Evolutionary conservation across 768 basidiomycete genomes (phyloP).

Genomic region (Phanerodontia chrysosporium): DNA sequence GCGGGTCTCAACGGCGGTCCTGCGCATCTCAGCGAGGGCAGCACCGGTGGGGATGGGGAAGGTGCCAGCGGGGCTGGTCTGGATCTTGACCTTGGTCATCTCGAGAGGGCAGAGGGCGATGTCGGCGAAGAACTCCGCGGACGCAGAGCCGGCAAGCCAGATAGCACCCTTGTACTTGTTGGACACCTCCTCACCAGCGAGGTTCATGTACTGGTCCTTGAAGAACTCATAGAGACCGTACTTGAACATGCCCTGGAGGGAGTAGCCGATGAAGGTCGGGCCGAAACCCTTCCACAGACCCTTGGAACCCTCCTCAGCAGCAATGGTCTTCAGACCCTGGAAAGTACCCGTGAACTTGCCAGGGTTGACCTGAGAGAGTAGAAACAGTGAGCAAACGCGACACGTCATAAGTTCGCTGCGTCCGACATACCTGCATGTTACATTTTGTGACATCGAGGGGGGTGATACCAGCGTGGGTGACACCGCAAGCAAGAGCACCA

Average conservation of each 20-base stretch:
- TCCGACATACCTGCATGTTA: constrained; percentile 74
- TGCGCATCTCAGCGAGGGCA: constrained; percentile 68
- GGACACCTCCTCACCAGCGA: constrained; percentile 78
- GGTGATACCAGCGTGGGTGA: constrained; percentile 85
- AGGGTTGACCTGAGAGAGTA: constrained; percentile 59
- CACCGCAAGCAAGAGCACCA: constrained; percentile 81
- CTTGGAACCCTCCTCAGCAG: constrained; percentile 75
- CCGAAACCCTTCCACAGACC: constrained; percentile 95
- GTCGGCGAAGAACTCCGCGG: constrained; percentile 94
- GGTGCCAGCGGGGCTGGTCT: constrained; percentile 69
- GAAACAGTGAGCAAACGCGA: neutral
- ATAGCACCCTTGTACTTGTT: constrained; percentile 83
- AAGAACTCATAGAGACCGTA: constrained; percentile 97
- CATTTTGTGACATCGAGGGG: constrained; percentile 88
- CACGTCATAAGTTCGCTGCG: neutral
- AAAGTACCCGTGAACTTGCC: constrained; percentile 67
- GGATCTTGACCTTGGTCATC: constrained; percentile 91
- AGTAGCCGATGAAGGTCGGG: constrained; percentile 91
- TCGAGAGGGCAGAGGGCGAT: constrained; percentile 94
- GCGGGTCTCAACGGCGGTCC: constrained; percentile 64
- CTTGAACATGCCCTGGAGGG: constrained; percentile 96
- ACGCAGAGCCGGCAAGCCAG: constrained; percentile 92
- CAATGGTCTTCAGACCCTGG: constrained; percentile 56
- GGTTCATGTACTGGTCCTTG: constrained; percentile 91
- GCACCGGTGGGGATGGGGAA: constrained; percentile 75